A percentile compares a stretch with the other conserved stretches of the same genome.
These are phyloP conservation scores for Recurvomyces mirabilis DNA, from an alignment of 495 filamentous ascomycete genomes.

Conservation along the genomic window DNA sequence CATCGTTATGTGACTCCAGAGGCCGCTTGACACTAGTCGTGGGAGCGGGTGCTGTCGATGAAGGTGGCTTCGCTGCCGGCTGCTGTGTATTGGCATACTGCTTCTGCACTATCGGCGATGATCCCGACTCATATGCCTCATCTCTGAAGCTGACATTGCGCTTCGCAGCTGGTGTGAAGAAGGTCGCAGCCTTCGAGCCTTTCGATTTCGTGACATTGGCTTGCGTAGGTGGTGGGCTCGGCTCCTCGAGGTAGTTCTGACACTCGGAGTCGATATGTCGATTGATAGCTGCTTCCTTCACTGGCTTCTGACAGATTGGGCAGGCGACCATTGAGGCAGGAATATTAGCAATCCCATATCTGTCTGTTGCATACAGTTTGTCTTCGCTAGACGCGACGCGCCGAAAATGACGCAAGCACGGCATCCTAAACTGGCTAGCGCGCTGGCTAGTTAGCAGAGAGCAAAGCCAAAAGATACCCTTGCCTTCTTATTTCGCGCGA, in stretches of 20 bases:
- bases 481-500: too few relatives aligned
- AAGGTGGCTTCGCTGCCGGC: background rate
- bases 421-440: too few relatives aligned
- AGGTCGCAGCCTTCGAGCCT: slow-evolving; percentile 47
- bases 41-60: slow-evolving; percentile 10
- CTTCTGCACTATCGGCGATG: slow-evolving; percentile 7
- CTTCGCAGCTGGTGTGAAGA: slow-evolving; percentile 58
- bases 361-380: too few relatives aligned
- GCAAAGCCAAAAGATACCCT: too few relatives aligned
- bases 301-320: slow-evolving; percentile 71
- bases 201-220: slow-evolving; percentile 32
- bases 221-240: slow-evolving; percentile 32
- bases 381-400: too few relatives aligned
- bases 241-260: slow-evolving; percentile 43
- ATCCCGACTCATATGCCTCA: background rate
- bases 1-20: slow-evolving; percentile 26
- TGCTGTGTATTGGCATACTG: slow-evolving; percentile 1
- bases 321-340: slow-evolving; percentile 58
- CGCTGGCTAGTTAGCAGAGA: too few relatives aligned
- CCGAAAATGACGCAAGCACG: too few relatives aligned
- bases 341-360: too few relatives aligned
- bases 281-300: slow-evolving; percentile 72
- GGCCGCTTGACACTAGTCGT: slow-evolving; percentile 28
- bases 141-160: slow-evolving; percentile 24
- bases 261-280: slow-evolving; percentile 83